Evolutionary conservation across 2,329 filamentous ascomycete genomes (phyloP), one percentile per base, ranked within the genome.

Genomic region (Neofusicoccum kwambonambiense): DNA sequence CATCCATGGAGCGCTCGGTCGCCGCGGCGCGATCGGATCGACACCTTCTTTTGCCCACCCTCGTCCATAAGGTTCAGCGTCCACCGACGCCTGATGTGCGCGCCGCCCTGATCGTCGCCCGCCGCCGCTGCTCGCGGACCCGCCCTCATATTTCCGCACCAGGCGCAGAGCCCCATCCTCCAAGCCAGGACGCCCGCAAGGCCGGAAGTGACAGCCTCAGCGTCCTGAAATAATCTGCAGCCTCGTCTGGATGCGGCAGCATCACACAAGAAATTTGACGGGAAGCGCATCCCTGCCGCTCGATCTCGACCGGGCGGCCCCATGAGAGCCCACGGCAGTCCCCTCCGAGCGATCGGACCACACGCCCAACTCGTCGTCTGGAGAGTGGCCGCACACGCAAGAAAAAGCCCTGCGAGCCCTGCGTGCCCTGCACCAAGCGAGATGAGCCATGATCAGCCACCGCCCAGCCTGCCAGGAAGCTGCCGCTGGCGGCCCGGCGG

Each of bases 21-120:
- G 56, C 56, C 56, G 56, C 42, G 39, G 56, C 56, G 42, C 56
- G 56, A 60, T 60, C 56, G 56, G 56, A 60, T 60, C 56, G 56
- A 60, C 56, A 27, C 42, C 54, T 35, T 57, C 52, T 44, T 57
- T 42, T 41, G 15, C n/a, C n/a, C n/a, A n/a, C 37, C 51, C 34
- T 39, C 52, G n/a, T 19, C 34, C 35, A 27, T 37, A 31, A 31
- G 34, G 19, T 31, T 31, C 45, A 31, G 22, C 45, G 45, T 27
- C 45, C 19, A 42, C 31, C 51, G 17, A 19, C 34, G 19, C 42
- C 42, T 45, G 42, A 8, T 15, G 42, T 17, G 42, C 13, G 42
- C 42, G n/a, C 11, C 19, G 52, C 37, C 52, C 52, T 56, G 52
- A 56, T 56, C 52, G 22, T 15, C 52, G 51, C 35, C 35, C 34